phyloP scores from a whole-genome alignment of 495 filamentous ascomycete genomes.

The Parathielavia appendiculata region DNA sequence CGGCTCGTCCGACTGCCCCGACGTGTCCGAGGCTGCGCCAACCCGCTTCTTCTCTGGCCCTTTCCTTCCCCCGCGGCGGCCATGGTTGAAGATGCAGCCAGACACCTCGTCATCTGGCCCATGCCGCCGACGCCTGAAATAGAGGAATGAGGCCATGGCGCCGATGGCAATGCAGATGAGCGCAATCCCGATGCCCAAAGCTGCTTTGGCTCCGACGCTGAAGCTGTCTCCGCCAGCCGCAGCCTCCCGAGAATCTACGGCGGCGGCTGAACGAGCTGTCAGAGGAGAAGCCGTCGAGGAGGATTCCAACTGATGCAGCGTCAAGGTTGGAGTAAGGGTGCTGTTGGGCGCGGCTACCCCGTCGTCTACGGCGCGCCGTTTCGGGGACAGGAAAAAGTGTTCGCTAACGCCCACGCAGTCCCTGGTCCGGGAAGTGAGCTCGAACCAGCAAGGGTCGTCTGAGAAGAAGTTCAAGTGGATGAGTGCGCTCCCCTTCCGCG shows the following conservation, averaged over 20 bases:
- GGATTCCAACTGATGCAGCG: neutral
- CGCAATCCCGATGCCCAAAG: conserved; percentile 26
- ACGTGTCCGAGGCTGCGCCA: conserved; percentile 20
- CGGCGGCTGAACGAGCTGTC: conserved; percentile 9
- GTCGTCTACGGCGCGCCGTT: conserved; percentile 1
- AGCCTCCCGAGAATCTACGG: conserved; percentile 11
- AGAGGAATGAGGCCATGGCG: conserved; percentile 30
- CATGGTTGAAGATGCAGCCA: conserved; percentile 23
- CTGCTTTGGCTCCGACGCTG: conserved; percentile 27
- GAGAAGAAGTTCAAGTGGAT: conserved; percentile 27
- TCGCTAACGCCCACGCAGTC: conserved; percentile 23
- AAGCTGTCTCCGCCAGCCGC: conserved; percentile 17
- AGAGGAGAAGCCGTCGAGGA: conserved; percentile 1
- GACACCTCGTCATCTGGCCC: conserved; percentile 16
- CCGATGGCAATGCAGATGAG: conserved; percentile 19
- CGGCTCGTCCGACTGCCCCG: conserved; percentile 26
- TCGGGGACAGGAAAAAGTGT: conserved; percentile 16
- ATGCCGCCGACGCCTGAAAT: conserved; percentile 27
- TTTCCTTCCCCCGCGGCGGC: conserved; percentile 19
- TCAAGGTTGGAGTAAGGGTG: too few species aligned
- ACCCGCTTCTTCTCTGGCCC: conserved; percentile 23
- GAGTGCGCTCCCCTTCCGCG: conserved; percentile 21
- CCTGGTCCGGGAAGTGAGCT: conserved; percentile 15
- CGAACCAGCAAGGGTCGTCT: conserved; percentile 30
- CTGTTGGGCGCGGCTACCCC: too few species aligned